Conservation (phyloP, 2,329 filamentous ascomycete genomes). For the Macrophomina phaseolina region DNA sequence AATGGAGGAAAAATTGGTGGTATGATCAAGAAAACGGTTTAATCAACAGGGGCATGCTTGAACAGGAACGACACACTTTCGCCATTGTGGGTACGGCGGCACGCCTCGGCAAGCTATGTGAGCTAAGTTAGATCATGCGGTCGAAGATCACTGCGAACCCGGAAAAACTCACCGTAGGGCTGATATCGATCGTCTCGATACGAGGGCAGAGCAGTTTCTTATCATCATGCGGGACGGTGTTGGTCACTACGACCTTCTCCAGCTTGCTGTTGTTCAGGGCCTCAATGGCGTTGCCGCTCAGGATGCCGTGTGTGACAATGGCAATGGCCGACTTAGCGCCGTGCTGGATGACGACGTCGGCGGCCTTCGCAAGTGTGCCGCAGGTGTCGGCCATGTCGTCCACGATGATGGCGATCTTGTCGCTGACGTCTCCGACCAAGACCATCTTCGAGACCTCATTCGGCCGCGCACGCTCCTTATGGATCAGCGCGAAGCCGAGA, state of each 20-base stretch:
- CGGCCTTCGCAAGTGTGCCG: slow-evolving; percentile 86
- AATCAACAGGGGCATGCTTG: slow-evolving; percentile 66
- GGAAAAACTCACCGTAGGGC: slow-evolving; percentile 66
- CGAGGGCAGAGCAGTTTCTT: slow-evolving; percentile 80
- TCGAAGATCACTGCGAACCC: background rate
- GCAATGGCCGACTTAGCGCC: slow-evolving; percentile 88
- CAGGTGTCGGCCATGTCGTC: slow-evolving; percentile 99
- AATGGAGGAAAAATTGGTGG: background rate
- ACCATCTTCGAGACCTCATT: slow-evolving; percentile 94
- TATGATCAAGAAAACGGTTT: slow-evolving; percentile 26
- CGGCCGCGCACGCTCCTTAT: slow-evolving; percentile 91
- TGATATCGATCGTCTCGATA: slow-evolving; percentile 90
- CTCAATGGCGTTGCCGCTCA: slow-evolving; percentile 87
- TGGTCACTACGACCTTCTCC: slow-evolving; percentile 83
- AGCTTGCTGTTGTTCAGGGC: slow-evolving; percentile 80
- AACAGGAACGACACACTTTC: slow-evolving; percentile 73
- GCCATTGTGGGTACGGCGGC: slow-evolving; percentile 74
- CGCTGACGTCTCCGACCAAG: slow-evolving; percentile 90
- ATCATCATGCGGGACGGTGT: slow-evolving; percentile 81
- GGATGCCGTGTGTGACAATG: slow-evolving; percentile 92
- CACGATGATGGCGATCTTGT: slow-evolving; percentile 92
- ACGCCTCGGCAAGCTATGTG: slow-evolving; percentile 67
- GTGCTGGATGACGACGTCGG: slow-evolving; percentile 84
- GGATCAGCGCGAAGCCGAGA: slow-evolving; percentile 89
- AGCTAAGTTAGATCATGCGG: slow-evolving; percentile 26